Evolutionary conservation across 257 asterid species (phyloP).

Genomic region (Plantago ovata): DNA sequence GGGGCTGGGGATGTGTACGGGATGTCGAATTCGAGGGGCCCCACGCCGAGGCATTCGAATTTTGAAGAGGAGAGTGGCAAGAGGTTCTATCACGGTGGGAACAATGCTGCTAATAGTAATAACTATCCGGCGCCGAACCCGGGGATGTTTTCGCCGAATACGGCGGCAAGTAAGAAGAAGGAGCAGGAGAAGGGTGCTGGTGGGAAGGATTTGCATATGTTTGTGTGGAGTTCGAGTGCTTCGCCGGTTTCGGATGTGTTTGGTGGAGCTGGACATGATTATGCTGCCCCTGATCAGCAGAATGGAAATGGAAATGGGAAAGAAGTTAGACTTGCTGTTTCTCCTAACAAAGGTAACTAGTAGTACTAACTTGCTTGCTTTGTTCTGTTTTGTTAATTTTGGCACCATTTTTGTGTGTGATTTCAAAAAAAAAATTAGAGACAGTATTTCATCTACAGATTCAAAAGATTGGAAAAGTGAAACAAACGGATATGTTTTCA

Average conservation of each 20-base stretch:
- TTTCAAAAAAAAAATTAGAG: neutral
- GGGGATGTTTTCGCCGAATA: constrained; percentile 50
- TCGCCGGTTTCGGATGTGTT: constrained; percentile 40
- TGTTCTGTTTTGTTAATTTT: neutral
- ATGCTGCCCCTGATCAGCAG: constrained; percentile 16
- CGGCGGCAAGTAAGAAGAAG: constrained; percentile 12
- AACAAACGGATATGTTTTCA: too few relatives aligned
- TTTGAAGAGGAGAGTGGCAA: constrained; percentile 54
- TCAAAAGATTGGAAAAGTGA: too few relatives aligned
- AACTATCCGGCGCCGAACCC: constrained; percentile 63
- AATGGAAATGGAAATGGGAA: constrained; percentile 19
- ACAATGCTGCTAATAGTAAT: neutral
- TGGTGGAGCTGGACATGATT: constrained; percentile 23
- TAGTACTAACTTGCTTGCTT: neutral
- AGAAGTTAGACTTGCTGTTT: constrained; percentile 21
- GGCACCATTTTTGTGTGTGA: neutral
- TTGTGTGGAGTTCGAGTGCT: constrained; percentile 42
- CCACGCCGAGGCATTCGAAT: constrained; percentile 62
- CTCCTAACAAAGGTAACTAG: constrained; percentile 18
- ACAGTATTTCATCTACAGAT: neutral
- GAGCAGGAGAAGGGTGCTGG: constrained; percentile 15
- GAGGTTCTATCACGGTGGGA: constrained; percentile 31
- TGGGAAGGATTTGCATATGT: constrained; percentile 40
- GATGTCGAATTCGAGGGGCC: constrained; percentile 46
- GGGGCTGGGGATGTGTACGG: constrained; percentile 60